Conservation (phyloP, 1,284 basidiomycete species). For the Pseudozyma flocculosa region DNA sequence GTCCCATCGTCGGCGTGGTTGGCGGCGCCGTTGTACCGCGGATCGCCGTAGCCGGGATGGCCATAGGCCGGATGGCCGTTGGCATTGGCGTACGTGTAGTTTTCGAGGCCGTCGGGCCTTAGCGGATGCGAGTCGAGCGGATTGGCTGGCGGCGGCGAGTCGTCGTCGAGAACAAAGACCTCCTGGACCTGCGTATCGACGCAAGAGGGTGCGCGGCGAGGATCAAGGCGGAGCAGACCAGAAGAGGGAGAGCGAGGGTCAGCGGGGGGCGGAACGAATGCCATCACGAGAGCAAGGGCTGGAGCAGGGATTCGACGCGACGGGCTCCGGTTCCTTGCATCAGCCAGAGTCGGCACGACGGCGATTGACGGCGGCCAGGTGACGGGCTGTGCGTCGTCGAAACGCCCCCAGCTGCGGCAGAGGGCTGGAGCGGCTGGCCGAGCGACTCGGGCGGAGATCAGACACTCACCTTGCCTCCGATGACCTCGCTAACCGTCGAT, state of each 20-base stretch:
- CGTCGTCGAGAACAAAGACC: conserved; percentile 45
- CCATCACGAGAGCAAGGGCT: not conserved
- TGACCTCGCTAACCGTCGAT: conserved; percentile 42
- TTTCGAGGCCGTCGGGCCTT: conserved; percentile 24
- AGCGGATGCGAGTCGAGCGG: conserved; percentile 36
- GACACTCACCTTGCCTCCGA: conserved; percentile 41
- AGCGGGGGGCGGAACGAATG: not conserved
- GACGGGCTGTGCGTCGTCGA: too few relatives aligned
- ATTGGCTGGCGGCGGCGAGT: conserved; percentile 32
- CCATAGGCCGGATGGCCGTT: conserved; percentile 10
- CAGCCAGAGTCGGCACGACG: too few relatives aligned
- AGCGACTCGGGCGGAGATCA: not conserved
- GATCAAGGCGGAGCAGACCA: not conserved
- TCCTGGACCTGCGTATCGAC: conserved; percentile 40
- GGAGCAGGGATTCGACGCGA: too few relatives aligned
- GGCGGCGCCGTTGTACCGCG: conserved; percentile 14
- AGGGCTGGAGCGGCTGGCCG: too few relatives aligned
- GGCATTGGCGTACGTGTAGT: conserved; percentile 23
- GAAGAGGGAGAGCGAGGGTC: not conserved
- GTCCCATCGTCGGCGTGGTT: conserved; percentile 3
- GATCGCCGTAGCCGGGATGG: conserved; percentile 7
- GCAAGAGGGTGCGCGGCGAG: too few relatives aligned
- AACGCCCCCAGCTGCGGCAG: too few relatives aligned
- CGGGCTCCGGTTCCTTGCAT: too few relatives aligned
- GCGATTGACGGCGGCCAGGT: too few relatives aligned